Conservation (phyloP, 148 eudicot genomes). For the Pharnaceum exiguum region DNA sequence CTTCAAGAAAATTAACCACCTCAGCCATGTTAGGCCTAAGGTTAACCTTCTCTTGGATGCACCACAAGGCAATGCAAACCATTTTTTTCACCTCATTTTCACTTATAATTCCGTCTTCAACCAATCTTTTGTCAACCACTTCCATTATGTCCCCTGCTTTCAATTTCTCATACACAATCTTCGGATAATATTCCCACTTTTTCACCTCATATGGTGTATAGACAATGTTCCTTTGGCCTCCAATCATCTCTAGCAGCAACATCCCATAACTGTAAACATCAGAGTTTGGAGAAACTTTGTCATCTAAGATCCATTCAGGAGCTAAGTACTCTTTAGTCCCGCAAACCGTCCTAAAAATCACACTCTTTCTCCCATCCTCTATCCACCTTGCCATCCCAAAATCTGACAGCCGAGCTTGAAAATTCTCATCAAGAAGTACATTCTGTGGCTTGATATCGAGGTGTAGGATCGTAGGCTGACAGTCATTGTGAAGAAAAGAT, state of each 20-base stretch:
- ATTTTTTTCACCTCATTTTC: conserved; percentile 44
- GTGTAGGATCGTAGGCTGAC: conserved; percentile 52
- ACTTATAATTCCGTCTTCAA: conserved; percentile 25
- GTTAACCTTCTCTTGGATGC: conserved; percentile 62
- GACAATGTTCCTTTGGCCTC: conserved; percentile 44
- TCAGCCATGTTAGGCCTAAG: conserved; percentile 57
- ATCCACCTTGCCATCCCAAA: conserved; percentile 64
- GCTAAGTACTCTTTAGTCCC: conserved; percentile 74
- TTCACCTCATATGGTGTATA: conserved; percentile 14
- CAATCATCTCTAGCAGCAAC: conserved; percentile 65
- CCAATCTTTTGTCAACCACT: conserved; percentile 44
- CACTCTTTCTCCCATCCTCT: conserved; percentile 46
- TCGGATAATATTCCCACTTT: conserved; percentile 50
- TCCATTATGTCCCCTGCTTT: conserved; percentile 53
- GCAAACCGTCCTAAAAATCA: conserved; percentile 42
- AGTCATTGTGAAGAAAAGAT: conserved; percentile 64
- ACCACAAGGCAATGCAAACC: conserved; percentile 64
- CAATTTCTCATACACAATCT: conserved; percentile 50
- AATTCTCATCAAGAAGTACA: conserved; percentile 51
- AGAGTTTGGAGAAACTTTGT: conserved; percentile 57
- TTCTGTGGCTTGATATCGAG: conserved; percentile 83
- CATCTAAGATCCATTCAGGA: conserved; percentile 68
- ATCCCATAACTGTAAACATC: conserved; percentile 76
- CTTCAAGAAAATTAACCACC: conserved; percentile 68
- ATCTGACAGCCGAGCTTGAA: conserved; percentile 48